A percentile compares a stretch with the other conserved stretches of the same genome.
phyloP scores from a whole-genome alignment of 2,329 filamentous ascomycete genomes.

The Metarhizium sp. region DNA sequence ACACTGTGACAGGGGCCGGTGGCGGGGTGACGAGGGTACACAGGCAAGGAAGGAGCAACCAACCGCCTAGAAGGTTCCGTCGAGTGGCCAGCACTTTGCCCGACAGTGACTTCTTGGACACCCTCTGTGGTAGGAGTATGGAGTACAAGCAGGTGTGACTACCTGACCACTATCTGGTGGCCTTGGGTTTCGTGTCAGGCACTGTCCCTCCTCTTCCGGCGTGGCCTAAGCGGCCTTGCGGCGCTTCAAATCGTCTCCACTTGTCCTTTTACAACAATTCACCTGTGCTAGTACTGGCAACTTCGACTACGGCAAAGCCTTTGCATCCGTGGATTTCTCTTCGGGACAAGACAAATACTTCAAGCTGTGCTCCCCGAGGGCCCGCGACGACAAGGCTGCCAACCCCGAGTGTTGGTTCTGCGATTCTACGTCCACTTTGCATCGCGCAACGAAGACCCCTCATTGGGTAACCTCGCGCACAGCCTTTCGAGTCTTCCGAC shows the following conservation, averaged over 20 bases:
- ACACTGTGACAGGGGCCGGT: neutral
- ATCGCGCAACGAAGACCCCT: neutral
- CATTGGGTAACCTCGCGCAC: constrained; percentile 1
- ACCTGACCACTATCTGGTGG: no score
- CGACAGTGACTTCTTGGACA: no score
- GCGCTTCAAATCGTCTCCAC: neutral
- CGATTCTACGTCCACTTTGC: neutral
- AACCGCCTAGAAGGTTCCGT: neutral
- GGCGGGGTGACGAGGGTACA: neutral
- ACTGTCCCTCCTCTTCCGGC: no score
- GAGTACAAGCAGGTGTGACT: no score
- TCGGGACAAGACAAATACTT: neutral
- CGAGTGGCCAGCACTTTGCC: no score
- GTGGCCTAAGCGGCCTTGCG: neutral
- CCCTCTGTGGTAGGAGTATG: no score
- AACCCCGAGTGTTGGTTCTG: neutral
- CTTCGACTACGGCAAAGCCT: neutral
- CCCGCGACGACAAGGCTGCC: neutral
- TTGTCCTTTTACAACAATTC: no score
- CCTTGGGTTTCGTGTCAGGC: no score
- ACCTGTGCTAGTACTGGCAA: neutral
- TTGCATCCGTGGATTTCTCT: neutral
- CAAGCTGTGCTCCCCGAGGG: neutral
- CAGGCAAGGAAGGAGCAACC: neutral
- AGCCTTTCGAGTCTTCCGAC: neutral